Percentiles rank a stretch among this genome's conserved stretches.
Conservation (phyloP, 768 basidiomycete genomes). For the Cyclocybe aegerita region DNA sequence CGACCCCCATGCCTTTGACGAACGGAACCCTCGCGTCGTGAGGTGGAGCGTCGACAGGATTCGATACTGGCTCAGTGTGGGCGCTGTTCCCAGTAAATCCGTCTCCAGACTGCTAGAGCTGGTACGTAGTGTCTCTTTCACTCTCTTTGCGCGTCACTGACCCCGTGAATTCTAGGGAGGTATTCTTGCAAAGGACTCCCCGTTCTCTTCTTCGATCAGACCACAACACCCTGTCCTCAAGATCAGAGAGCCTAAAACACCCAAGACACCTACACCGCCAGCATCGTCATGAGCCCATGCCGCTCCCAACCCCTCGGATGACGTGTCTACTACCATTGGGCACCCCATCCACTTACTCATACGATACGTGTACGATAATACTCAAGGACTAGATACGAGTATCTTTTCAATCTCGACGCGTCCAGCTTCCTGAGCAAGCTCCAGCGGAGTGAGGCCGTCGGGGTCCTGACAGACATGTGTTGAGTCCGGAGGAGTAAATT, state of each 20-base stretch:
- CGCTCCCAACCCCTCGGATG: neutral
- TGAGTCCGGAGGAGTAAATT: neutral
- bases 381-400: constrained; percentile 19
- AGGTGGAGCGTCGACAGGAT: constrained; percentile 93
- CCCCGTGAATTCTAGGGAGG: constrained; percentile 46
- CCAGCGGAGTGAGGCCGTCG: constrained; percentile 60
- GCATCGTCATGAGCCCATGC: neutral
- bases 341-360: constrained; percentile 4
- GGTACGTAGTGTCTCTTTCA: constrained; percentile 45
- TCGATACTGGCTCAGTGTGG: constrained; percentile 83
- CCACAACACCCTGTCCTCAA: constrained; percentile 19
- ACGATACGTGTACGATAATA: constrained; percentile 11
- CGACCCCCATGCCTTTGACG: constrained; percentile 60
- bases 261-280: neutral
- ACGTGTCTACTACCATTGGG: neutral
- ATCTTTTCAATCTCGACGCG: constrained; percentile 50
- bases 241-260: neutral
- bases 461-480: constrained; percentile 49
- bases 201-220: constrained; percentile 37
- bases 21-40: constrained; percentile 64
- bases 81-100: constrained; percentile 78
- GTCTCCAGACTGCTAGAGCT: constrained; percentile 76
- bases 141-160: neutral
- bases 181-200: constrained; percentile 56
- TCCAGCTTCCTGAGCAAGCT: constrained; percentile 60